Base-by-base conservation (phyloP, 176 grass and related monocot species). In the Phyllostachys edulis region DNA sequence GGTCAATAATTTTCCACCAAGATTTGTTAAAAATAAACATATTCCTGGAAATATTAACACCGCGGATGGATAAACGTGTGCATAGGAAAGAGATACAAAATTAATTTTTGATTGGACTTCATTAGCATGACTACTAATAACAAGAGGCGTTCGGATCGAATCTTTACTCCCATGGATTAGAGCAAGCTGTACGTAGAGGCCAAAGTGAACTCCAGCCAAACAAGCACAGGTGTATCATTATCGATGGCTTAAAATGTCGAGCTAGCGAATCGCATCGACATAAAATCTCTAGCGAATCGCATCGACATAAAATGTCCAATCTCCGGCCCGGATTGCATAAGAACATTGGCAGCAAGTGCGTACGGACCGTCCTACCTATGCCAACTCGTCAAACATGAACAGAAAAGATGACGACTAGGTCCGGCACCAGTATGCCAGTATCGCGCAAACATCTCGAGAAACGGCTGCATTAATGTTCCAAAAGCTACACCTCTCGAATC, bases 1-100 rank as follows among this genome's bases (percentile, higher is more conserved):
- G 80, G 79, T 83, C 79, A 67, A 83, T 73, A 52, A 1, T 73
- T 77, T 90, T 82, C 59, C 50, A 52, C 23, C 47, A 41, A 86
- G 54, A 23, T 15, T 17, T 2, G 56, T 24, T 24, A 0, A 13
- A 61, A 39, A 57, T 21, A 56, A 24, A 40, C 26, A 5, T 27
- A 0, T 41, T 60, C 1, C 1, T n/a, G 14, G 37, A 9, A 73
- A 23, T 26, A 47, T 11, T 1, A 9, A 27, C 16, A 37, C 47
- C 36, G 17, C 18, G 7, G 21, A 72, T 72, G 44, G 6, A 32
- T 14, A 45, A 24, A 10, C 56, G 4, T 24, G 9, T 60, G 56
- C 10, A 0, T 24, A 26, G 4, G 11, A 2, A 61, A 61, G 13
- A 2, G 18, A 67, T 23, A 13, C 18, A 56, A 16, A 47, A 8